phyloP scores from a whole-genome alignment of 1,284 basidiomycete genomes.

The Tetrapyrgos nigripes region DNA sequence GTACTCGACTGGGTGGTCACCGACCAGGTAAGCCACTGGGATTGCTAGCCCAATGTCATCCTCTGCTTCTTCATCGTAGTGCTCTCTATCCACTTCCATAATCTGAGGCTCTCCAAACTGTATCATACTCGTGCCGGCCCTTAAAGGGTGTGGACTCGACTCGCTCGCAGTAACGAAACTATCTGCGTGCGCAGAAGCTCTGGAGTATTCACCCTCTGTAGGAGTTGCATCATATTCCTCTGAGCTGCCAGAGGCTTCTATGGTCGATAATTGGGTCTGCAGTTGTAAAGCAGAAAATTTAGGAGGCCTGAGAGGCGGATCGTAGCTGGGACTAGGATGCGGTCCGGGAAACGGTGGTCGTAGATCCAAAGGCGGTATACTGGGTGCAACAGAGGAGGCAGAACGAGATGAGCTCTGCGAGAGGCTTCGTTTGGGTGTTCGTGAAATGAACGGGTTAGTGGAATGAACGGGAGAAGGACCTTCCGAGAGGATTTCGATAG shows the following conservation, averaged over 20 bases:
- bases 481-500: conserved; percentile 17
- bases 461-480: conserved; percentile 47
- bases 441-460: conserved; percentile 57
- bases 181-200: conserved; percentile 55
- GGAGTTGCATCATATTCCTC: conserved; percentile 44
- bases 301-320: conserved; percentile 35
- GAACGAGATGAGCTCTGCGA: conserved; percentile 65
- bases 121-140: no score
- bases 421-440: conserved; percentile 60
- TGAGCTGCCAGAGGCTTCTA: conserved; percentile 36
- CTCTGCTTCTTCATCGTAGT: conserved; percentile 1
- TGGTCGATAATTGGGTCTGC: conserved; percentile 42
- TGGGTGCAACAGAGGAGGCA: conserved; percentile 45
- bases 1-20: not conserved
- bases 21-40: not conserved
- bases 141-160: conserved; percentile 18
- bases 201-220: conserved; percentile 34
- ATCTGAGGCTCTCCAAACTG: not conserved
- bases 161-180: conserved; percentile 67
- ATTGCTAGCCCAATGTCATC: not conserved
- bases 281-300: conserved; percentile 24
- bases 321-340: conserved; percentile 37
- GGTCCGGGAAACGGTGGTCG: conserved; percentile 59
- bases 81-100: not conserved
- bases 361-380: conserved; percentile 62